Evolutionary conservation across 1,284 basidiomycete species (phyloP), one percentile per base, ranked within the genome.

Genomic region (Anthracocystis panici-leucophaei): DNA sequence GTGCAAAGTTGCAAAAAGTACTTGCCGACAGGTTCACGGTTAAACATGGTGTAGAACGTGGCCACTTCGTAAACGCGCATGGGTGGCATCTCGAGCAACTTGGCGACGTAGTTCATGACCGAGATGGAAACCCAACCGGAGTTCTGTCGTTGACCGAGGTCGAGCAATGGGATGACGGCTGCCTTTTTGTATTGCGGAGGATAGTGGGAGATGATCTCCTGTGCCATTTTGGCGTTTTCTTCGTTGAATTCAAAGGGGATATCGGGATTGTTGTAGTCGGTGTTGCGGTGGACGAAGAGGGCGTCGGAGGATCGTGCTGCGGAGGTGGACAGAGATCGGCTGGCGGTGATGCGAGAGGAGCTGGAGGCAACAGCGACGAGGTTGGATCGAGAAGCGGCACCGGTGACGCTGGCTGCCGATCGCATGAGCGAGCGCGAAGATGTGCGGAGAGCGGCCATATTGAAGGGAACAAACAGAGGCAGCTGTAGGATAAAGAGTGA

Each of bases 41-140:
- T 82, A 66, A 82, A 98, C 96, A 99, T 98, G 78, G 96, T 99
- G 87, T 99, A 99, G 88, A 99, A 99, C 12, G 95, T 97, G 14
- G 97, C 96, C 56, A 99, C 97, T 87, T 99, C 97, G 86, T 99
- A 99, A 7, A 99, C 97, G 20, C 96, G 91, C 97, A 99, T 99
- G 59, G 94, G 93, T 9, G 93, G 93, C 91, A 99, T 93, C 83
- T 93, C 94, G 58, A 99, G 89, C 41, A 96, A 87, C 48, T 83
- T 77, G 2, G 96, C 96, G 51, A 99, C 92, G 82, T 95, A 93
- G 88, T 99, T 98, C 96, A 99, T 99, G 71, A 96, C 95, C 81
- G 92, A 93, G 80, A 99, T 96, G 84, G 92, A 94, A n/a, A 95
- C 96, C 94, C 94, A 99, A 81, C 94, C 95, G 81, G 94, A 93